Base-by-base conservation (phyloP, 2,329 filamentous ascomycete genomes). In the Epichloe bromicola region DNA sequence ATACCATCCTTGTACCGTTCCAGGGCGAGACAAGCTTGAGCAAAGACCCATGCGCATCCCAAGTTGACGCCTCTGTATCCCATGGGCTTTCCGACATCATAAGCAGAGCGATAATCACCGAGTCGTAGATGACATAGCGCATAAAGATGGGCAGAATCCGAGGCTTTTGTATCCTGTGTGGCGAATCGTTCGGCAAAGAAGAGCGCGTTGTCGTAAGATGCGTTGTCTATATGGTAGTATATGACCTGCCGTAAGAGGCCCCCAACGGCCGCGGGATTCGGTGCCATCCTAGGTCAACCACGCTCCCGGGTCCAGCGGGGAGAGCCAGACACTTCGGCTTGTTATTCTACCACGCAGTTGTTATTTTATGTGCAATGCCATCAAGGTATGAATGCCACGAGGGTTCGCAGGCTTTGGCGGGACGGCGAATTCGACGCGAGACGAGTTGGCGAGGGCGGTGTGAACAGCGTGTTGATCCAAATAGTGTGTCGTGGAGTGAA, bases 11-110 rank as follows among this genome's bases (percentile, higher is more conserved):
- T 82, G 65, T 84, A 83, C 56, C 82, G 81, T 53, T 87, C 88
- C 52, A 97, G 70, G 43, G 80, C 80, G 54, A 96, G 70, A 62
- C 88, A 97, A 39, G 89, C 82, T 63, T 95, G 89, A 49, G 91
- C 91, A 71, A 90, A 95, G 44, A 96, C 78, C 70, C 91, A 97
- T 17, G 87, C 81, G 67, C 91, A 96, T 33, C 90, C 90, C 26
- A 95, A 64, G 67, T 97, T 87, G 34, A 76, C 73, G 20, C 86
- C 86, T 55, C 83, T 80, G 48, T 79, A 79, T 38, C 82, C 86
- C 49, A 81, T 74, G 45, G 79, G 75, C 62, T 88, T 87, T 65
- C 85, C 85, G 58, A 82, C 78, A 61, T 97, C 90, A 66, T 86
- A 91, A 11, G 93, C 90, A 12, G 89, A 87, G 62, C 88, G 88